Evolutionary conservation across 2,329 filamentous ascomycete species (phyloP).

Genomic region (Acrocalymma vagum): DNA sequence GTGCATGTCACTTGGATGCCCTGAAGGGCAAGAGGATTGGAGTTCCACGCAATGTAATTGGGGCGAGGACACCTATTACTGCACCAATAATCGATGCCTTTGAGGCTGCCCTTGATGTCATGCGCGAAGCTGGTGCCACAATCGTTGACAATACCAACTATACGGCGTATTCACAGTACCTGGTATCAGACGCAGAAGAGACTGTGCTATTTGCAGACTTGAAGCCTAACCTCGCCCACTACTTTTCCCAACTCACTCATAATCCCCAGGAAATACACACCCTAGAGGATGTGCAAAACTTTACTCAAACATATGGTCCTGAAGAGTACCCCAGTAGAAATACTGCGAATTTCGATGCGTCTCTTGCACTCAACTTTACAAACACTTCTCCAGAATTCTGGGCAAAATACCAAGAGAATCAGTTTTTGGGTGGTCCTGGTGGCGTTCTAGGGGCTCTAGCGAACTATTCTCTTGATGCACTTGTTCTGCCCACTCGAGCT

Average conservation of each 20-base stretch:
- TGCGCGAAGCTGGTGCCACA: conserved; percentile 65
- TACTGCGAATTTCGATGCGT: conserved; percentile 64
- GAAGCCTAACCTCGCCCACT: conserved; percentile 62
- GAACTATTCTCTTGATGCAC: conserved; percentile 66
- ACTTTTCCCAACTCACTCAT: conserved; percentile 63
- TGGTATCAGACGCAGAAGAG: conserved; percentile 49
- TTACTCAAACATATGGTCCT: conserved; percentile 61
- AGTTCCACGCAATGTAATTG: conserved; percentile 68
- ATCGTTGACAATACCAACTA: conserved; percentile 70
- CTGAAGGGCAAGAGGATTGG: conserved; percentile 69
- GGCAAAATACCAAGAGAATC: conserved; percentile 62
- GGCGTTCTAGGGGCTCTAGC: conserved; percentile 69
- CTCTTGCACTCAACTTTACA: conserved; percentile 61
- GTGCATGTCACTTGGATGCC: conserved; percentile 62
- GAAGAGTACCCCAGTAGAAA: conserved; percentile 71
- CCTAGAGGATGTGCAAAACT: conserved; percentile 62
- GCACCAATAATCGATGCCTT: conserved; percentile 62
- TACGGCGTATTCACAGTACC: conserved; percentile 59
- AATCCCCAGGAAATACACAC: conserved; percentile 66
- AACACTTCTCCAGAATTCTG: conserved; percentile 67
- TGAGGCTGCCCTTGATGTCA: conserved; percentile 60
- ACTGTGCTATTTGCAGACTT: conserved; percentile 68
- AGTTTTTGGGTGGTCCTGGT: conserved; percentile 64
- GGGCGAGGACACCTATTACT: conserved; percentile 35
- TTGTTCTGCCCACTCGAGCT: conserved; percentile 66